These are phyloP conservation scores for Clitocybe nebularis DNA, from an alignment of 1,284 basidiomycete species.

Conservation along the genomic window DNA sequence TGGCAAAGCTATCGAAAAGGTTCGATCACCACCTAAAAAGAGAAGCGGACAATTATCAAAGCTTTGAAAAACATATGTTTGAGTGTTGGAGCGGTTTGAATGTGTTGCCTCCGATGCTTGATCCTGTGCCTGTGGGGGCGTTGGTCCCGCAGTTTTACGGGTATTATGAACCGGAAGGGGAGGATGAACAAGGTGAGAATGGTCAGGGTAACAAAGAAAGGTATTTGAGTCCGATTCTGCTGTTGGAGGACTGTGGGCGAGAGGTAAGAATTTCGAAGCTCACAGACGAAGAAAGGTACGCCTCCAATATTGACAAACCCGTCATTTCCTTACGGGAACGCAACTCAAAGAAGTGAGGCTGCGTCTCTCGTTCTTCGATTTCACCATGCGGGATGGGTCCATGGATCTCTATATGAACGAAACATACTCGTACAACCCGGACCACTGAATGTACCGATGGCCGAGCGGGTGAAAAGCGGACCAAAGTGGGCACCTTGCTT, in stretches of 20 bases:
- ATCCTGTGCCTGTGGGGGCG: conserved; percentile 41
- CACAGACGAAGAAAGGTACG: conserved; percentile 28
- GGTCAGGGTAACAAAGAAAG: not conserved
- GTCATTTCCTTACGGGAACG: not conserved
- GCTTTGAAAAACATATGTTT: conserved; percentile 40
- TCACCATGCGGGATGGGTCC: conserved; percentile 34
- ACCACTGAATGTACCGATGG: conserved; percentile 30
- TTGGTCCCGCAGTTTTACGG: conserved; percentile 53
- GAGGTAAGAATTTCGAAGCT: conserved; percentile 27
- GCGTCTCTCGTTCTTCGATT: conserved; percentile 38
- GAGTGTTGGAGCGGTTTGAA: conserved; percentile 46
- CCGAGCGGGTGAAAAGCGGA: not conserved
- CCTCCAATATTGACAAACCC: not conserved
- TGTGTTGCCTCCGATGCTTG: conserved; percentile 31
- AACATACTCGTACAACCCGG: conserved; percentile 47
- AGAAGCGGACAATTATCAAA: conserved; percentile 40
- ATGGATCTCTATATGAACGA: conserved; percentile 37
- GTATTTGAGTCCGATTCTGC: conserved; percentile 39
- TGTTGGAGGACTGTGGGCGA: conserved; percentile 46
- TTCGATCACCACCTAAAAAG: conserved; percentile 25
- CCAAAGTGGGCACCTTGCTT: no score
- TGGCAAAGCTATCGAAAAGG: conserved; percentile 27
- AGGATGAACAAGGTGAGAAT: not conserved
- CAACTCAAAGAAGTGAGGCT: conserved; percentile 31
- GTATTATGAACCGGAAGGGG: conserved; percentile 36